Conservation (phyloP, 441 rosid genomes). For the Populus trichocarpa region DNA sequence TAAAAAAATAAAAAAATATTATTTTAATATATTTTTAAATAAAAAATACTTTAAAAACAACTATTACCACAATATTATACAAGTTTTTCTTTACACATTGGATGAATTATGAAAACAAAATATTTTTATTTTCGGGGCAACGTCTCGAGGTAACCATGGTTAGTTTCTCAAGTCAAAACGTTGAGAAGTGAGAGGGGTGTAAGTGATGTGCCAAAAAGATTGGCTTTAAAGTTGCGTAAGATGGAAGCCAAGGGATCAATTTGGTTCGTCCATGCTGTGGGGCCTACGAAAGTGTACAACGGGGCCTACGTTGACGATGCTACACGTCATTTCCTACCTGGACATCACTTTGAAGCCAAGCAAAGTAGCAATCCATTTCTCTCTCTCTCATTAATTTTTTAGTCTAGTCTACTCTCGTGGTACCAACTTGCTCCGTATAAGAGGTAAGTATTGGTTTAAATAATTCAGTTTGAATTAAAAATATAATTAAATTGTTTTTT, state of each 20-base stretch:
- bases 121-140: neutral
- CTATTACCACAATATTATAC: too few species aligned
- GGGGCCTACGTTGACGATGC: slow-evolving; percentile 35
- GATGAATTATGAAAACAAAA: neutral
- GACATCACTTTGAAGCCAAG: slow-evolving; percentile 41
- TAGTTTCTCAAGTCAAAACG: slow-evolving; percentile 5
- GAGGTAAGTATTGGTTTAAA: too few species aligned
- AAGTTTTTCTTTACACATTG: too few species aligned
- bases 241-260: slow-evolving; percentile 20
- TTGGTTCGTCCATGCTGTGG: neutral
- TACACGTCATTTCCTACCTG: slow-evolving; percentile 55
- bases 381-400: too few species aligned
- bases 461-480: too few species aligned
- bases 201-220: neutral
- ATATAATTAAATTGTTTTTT: too few species aligned
- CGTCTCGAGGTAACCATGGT: neutral
- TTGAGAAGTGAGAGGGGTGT: neutral
- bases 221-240: slow-evolving; percentile 26
- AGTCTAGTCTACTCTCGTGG: too few species aligned
- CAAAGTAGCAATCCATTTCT: slow-evolving; percentile 17
- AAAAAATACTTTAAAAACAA: too few species aligned
- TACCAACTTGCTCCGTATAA: too few species aligned
- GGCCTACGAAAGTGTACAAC: neutral
- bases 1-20: too few species aligned
- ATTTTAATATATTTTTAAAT: too few species aligned